Base-by-base conservation (phyloP, 495 filamentous ascomycete genomes). In the Cudoniella acicularis region DNA sequence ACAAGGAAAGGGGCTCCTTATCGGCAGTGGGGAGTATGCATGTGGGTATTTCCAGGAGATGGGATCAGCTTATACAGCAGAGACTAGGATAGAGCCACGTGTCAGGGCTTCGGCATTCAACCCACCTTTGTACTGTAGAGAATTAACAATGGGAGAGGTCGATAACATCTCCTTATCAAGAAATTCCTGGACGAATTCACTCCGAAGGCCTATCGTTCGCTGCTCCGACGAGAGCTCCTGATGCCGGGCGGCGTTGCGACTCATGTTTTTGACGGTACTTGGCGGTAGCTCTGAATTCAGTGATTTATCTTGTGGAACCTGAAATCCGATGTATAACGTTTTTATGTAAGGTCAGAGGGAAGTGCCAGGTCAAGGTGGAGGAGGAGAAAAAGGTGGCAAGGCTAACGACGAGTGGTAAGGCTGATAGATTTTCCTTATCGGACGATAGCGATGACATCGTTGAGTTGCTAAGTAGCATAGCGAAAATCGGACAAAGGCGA, bases 331-430 rank as follows among this genome's bases (percentile, higher is more conserved):
- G n/a, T n/a, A n/a, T n/a, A n/a, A n/a, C n/a, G n/a, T n/a, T n/a
- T n/a, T n/a, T n/a, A n/a, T n/a, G n/a, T n/a, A n/a, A n/a, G n/a
- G n/a, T n/a, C n/a, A n/a, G n/a, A n/a, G n/a, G n/a, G n/a, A n/a
- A n/a, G n/a, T n/a, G n/a, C n/a, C n/a, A n/a, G n/a, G n/a, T n/a
- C n/a, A n/a, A n/a, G n/a, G n/a, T n/a, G n/a, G n/a, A 24, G 17
- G 9, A 26, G n/a, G 3, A 25, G 45, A 40, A 56, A 56, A n/a
- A 0, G 2, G 25, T 25, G n/a, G 45, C 41, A 36, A 47, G 54
- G 54, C 41, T 56, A 26, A 36, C 10, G 23, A 49, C 21, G 47
- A 49, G 47, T 16, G 47, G 47, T 13, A 22, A 49, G 47, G 47
- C 47, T 49, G 23, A 22, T 22, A 49, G 23, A 24, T 3, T 16